Conservation (phyloP, 2,329 filamentous ascomycete genomes). For the Hymenoscyphus infarciens region DNA sequence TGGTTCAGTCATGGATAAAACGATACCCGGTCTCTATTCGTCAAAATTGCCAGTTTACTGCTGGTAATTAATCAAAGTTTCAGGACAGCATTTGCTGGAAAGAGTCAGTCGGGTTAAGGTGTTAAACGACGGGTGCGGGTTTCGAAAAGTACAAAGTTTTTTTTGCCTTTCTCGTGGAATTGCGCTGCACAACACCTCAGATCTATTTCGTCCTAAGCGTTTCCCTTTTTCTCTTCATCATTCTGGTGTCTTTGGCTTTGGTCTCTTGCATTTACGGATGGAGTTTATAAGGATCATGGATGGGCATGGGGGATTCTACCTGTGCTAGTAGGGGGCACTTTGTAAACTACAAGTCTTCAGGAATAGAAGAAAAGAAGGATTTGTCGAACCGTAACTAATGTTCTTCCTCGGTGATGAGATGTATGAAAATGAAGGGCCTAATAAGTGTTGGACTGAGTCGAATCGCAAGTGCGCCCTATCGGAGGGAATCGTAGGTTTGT, state of each 20-base stretch:
- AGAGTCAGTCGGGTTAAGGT: slow-evolving; percentile 22
- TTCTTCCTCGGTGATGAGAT: no score
- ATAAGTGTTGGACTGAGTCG: no score
- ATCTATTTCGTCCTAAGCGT: slow-evolving; percentile 22
- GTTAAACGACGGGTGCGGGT: slow-evolving; percentile 17
- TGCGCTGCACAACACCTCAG: slow-evolving; percentile 6
- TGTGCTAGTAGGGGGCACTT: slow-evolving; percentile 14
- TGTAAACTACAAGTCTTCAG: slow-evolving; percentile 31
- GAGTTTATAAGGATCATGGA: slow-evolving; percentile 22
- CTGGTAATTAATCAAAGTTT: slow-evolving; percentile 27
- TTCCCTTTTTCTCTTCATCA: slow-evolving; percentile 26
- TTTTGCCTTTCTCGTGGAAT: slow-evolving; percentile 7
- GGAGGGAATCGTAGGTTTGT: no score
- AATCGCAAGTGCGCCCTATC: no score
- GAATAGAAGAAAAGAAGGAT: slow-evolving; percentile 29
- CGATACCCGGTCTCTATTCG: slow-evolving; percentile 35
- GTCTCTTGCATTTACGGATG: slow-evolving; percentile 29
- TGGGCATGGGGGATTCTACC: slow-evolving; percentile 12
- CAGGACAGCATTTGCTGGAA: slow-evolving; percentile 31
- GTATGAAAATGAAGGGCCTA: no score
- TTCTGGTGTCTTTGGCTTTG: slow-evolving; percentile 28
- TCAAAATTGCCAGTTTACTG: slow-evolving; percentile 24
- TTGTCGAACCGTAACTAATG: background rate
- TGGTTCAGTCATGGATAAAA: slow-evolving; percentile 35
- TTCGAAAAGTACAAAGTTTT: slow-evolving; percentile 8